These are phyloP conservation scores for Arthroderma sp. DNA, from an alignment of 2,329 filamentous ascomycete species.

Conservation along the genomic window DNA sequence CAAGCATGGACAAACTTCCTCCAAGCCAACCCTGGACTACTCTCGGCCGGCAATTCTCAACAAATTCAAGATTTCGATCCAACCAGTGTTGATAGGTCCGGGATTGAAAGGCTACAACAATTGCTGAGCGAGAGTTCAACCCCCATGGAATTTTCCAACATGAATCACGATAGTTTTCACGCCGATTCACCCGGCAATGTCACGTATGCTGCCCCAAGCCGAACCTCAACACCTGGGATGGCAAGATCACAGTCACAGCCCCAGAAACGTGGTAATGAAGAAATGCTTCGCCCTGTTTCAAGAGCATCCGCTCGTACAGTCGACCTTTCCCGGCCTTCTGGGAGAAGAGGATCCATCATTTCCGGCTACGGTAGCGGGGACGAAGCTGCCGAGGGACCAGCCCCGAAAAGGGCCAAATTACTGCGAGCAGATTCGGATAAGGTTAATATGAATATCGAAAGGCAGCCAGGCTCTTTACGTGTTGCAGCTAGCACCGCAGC, in stretches of 20 bases:
- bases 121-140: constrained; percentile 33
- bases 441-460: constrained; percentile 52
- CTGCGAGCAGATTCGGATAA: constrained; percentile 60
- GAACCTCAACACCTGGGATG: constrained; percentile 25
- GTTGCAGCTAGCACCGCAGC: constrained; percentile 86
- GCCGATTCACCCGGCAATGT: constrained; percentile 29
- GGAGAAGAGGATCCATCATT: constrained; percentile 26
- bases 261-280: constrained; percentile 20
- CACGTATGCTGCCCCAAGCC: constrained; percentile 20
- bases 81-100: constrained; percentile 28
- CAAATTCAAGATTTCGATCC: constrained; percentile 15
- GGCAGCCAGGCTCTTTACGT: constrained; percentile 63
- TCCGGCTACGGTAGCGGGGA: constrained; percentile 61
- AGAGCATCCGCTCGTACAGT: constrained; percentile 40
- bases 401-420: constrained; percentile 67
- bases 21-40: constrained; percentile 49
- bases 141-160: constrained; percentile 26
- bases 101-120: constrained; percentile 32
- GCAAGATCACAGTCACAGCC: constrained; percentile 14
- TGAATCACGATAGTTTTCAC: constrained; percentile 19
- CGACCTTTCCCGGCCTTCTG: constrained; percentile 18
- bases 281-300: constrained; percentile 46
- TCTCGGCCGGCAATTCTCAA: constrained; percentile 15
- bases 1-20: constrained; percentile 68
- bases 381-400: constrained; percentile 46